Evolutionary conservation across 805 yeast species (phyloP).

Genomic region (Candida ficus): DNA sequence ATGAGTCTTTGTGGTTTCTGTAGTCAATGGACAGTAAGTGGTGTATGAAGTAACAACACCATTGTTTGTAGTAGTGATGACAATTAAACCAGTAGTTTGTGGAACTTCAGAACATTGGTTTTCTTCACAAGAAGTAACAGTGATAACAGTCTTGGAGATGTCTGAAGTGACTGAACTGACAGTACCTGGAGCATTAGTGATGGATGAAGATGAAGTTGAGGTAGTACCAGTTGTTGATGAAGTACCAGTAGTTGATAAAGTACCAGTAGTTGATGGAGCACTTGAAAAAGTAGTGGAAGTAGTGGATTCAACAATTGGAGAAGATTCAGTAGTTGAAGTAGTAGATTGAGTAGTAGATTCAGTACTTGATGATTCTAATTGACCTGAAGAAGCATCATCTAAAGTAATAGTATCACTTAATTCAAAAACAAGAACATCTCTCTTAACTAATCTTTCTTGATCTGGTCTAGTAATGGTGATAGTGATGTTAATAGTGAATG

Average conservation of each 20-base stretch:
- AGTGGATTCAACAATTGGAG: neutral
- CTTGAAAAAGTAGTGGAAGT: neutral
- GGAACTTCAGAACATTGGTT: neutral
- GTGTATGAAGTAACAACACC: slow-evolving; percentile 3
- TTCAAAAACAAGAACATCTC: slow-evolving; percentile 4
- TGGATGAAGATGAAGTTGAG: no score
- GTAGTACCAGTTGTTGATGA: neutral
- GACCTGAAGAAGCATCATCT: neutral
- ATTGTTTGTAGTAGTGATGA: neutral
- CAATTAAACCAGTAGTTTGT: slow-evolving; percentile 4
- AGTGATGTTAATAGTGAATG: neutral
- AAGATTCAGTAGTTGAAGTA: neutral
- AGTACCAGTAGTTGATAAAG: neutral
- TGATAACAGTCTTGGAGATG: no score
- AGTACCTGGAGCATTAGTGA: no score
- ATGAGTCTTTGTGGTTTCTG: neutral
- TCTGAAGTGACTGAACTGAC: no score
- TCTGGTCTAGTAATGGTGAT: slow-evolving; percentile 15
- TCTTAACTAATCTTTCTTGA: slow-evolving; percentile 8
- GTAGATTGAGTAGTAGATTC: slow-evolving; percentile 2
- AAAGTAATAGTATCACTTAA: slow-evolving; percentile 8
- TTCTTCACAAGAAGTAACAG: neutral
- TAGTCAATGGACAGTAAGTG: slow-evolving; percentile 4
- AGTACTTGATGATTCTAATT: neutral
- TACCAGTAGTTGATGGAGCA: neutral